Evolutionary conservation across 2,329 filamentous ascomycete species (phyloP), one percentile per base, ranked within the genome.

Genomic region (Cladosporium sp.): DNA sequence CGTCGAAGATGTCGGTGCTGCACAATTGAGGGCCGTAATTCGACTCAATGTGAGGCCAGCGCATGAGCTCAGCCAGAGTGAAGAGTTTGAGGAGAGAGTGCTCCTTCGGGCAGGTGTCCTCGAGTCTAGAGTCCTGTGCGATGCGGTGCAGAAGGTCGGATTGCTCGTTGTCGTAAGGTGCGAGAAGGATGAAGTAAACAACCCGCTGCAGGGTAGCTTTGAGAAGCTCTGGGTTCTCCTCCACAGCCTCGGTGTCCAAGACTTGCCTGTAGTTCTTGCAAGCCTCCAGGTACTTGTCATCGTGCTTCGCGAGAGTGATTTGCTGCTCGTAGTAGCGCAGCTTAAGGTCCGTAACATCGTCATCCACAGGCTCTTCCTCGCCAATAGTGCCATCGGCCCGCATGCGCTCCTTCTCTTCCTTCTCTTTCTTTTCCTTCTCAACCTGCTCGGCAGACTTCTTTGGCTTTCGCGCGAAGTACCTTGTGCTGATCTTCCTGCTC

Each of bases 181-280:
- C 88, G 45, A 99, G 86, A 59, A 97, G 93, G 68, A 96, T 84
- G 71, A 95, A 99, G 80, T 95, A 97, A 72, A 97, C 91, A 68
- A 97, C 90, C 64, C 93, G 84, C 75, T 96, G 90, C 38, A 99
- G 81, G 15, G 90, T 83, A 5, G 89, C 87, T 61, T 84, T 86
- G 55, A 97, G 82, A 73, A 95, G 90, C 56, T 84, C 77, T 7
- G 89, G 81, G 67, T 96, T 90, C 60, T 95, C 84, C 72, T 97
- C 89, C 4, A 99, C 90, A 3, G 91, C 89, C 69, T 96, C 90
- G 0, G 95, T 99, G 68, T 99, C 92, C 55, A 99, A 74, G 4
- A 99, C 92, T 68, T 97, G 91, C 68, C 93, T 82, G 76, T 97
- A 99, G 73, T 99, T 84, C 74, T 99, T 99, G 84, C 93, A 99